phyloP scores from a whole-genome alignment of 257 asterid genomes.

The Penstemon barbatus region DNA sequence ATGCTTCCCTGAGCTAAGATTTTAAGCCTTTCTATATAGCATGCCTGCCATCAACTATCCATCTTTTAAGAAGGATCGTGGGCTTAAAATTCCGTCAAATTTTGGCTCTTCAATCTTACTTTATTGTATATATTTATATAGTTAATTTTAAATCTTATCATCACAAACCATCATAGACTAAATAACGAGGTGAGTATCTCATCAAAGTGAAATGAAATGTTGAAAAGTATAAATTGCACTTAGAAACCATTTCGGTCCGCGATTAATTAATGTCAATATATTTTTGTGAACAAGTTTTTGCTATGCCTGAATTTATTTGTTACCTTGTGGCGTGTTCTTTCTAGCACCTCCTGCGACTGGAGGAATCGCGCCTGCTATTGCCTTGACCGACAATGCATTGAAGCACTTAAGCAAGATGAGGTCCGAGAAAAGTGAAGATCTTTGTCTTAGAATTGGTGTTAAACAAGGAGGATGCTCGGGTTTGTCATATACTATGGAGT shows the following conservation, averaged over 20 bases:
- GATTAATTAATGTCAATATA: no score
- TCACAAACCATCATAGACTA: no score
- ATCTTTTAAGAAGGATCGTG: not conserved
- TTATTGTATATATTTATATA: no score
- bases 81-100: not conserved
- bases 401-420: constrained; percentile 80
- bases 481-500: constrained; percentile 93
- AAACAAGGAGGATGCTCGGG: constrained; percentile 99
- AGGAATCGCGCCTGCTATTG: constrained; percentile 75
- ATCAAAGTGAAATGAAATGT: no score
- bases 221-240: not conserved
- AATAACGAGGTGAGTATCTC: not conserved
- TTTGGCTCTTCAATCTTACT: not conserved
- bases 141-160: no score
- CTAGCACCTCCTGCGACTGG: constrained; percentile 67
- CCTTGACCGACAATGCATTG: constrained; percentile 73
- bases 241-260: not conserved
- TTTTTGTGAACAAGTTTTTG: not conserved
- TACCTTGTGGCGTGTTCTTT: constrained; percentile 19
- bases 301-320: constrained; percentile 1
- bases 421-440: constrained; percentile 59
- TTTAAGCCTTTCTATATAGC: no score
- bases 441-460: constrained; percentile 90
- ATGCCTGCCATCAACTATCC: no score
- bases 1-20: no score